Evolutionary conservation across 441 rosid genomes (phyloP).

Genomic region (Corymbia citriodora): DNA sequence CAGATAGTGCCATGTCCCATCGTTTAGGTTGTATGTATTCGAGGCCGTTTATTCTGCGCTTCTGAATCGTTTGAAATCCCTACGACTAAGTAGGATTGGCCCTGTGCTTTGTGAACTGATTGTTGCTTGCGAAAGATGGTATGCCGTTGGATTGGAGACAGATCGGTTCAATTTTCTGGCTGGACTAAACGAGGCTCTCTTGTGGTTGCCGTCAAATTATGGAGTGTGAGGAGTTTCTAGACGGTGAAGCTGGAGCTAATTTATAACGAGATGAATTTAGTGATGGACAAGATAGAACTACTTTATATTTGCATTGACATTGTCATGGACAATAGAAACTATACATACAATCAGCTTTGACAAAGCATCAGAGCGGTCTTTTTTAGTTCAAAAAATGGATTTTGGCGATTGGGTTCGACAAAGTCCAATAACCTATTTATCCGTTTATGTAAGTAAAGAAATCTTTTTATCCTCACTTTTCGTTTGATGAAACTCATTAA

Average conservation of each 20-base stretch:
- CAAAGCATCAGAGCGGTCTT: background rate
- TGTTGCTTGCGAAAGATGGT: background rate
- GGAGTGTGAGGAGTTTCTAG: background rate
- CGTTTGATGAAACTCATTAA: background rate
- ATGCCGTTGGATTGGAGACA: background rate
- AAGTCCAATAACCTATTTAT: background rate
- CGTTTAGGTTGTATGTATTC: background rate
- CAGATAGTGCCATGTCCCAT: background rate
- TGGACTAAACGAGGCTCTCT: background rate
- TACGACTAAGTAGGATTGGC: background rate
- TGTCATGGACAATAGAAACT: background rate
- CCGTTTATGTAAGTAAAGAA: background rate
- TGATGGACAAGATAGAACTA: accelerated
- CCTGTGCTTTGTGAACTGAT: background rate
- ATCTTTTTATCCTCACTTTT: background rate
- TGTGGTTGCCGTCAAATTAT: background rate
- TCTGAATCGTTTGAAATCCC: background rate
- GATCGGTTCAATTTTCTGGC: background rate
- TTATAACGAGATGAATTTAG: background rate
- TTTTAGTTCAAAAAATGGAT: background rate
- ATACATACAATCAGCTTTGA: background rate
- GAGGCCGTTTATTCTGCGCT: background rate
- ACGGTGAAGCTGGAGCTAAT: background rate
- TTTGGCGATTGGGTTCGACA: background rate
- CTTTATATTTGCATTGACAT: background rate